phyloP scores from a whole-genome alignment of 1,139 yeast species.

The Kodamaea anthophila region DNA sequence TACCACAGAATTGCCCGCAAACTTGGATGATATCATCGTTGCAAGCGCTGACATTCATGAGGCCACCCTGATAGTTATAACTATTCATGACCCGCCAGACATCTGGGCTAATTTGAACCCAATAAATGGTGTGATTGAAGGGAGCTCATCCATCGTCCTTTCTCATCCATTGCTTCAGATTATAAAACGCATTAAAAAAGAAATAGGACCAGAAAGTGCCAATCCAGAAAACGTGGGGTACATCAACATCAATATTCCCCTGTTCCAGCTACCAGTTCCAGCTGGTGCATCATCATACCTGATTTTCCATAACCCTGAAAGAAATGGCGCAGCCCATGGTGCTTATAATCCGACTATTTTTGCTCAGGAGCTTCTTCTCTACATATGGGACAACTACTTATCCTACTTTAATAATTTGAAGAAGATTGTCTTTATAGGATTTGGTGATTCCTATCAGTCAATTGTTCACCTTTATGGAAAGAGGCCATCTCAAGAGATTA shows the following conservation, averaged over 20 bases:
- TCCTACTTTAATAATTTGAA: constrained; percentile 62
- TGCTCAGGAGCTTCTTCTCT: constrained; percentile 70
- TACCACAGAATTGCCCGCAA: constrained; percentile 41
- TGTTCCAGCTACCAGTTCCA: constrained; percentile 30
- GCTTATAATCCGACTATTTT: constrained; percentile 55
- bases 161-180: constrained; percentile 39
- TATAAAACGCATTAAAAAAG: constrained; percentile 27
- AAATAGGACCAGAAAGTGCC: constrained; percentile 14
- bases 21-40: constrained; percentile 62
- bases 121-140: constrained; percentile 67
- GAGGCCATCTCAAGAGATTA: constrained; percentile 51
- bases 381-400: constrained; percentile 87
- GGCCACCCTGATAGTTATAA: constrained; percentile 55
- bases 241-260: constrained; percentile 77
- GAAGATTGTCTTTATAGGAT: constrained; percentile 75
- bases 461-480: constrained; percentile 85
- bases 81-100: constrained; percentile 90
- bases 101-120: constrained; percentile 88
- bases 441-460: constrained; percentile 86
- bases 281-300: constrained; percentile 10
- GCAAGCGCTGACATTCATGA: constrained; percentile 72
- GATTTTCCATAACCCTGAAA: constrained; percentile 6
- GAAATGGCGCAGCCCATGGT: constrained; percentile 13
- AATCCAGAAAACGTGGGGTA: constrained; percentile 69
- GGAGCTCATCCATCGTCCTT: constrained; percentile 61